Evolutionary conservation across 2,329 filamentous ascomycete species (phyloP).

Genomic region (Pestalotiopsis sp.): DNA sequence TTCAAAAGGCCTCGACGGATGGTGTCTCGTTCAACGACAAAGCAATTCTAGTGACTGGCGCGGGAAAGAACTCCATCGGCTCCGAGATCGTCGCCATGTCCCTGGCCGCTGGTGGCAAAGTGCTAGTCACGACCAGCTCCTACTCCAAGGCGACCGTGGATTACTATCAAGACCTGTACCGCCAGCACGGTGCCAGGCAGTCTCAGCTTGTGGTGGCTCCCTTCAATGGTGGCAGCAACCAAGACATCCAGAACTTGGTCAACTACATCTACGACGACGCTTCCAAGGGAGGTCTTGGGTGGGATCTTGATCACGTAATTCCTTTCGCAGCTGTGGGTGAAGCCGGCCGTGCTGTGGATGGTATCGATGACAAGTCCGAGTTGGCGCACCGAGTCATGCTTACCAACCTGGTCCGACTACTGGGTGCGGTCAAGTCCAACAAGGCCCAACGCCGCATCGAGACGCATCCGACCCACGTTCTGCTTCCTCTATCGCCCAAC

Average conservation of each 20-base stretch:
- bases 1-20: constrained; percentile 2
- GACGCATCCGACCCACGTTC: constrained; percentile 38
- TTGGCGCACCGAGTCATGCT: constrained; percentile 42
- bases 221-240: constrained; percentile 42
- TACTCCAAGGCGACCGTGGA: constrained; percentile 27
- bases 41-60: constrained; percentile 37
- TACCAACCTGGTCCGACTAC: constrained; percentile 38
- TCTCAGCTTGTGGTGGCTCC: constrained; percentile 39
- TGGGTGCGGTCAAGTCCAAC: constrained; percentile 35
- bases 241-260: constrained; percentile 38
- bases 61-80: constrained; percentile 38
- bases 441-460: constrained; percentile 30
- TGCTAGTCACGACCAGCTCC: constrained; percentile 42
- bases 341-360: constrained; percentile 35
- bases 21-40: constrained; percentile 32
- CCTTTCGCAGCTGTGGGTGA: constrained; percentile 46
- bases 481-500: constrained; percentile 46
- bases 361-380: constrained; percentile 35
- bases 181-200: constrained; percentile 30
- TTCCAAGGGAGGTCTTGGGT: constrained; percentile 20
- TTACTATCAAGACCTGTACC: constrained; percentile 38
- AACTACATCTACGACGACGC: constrained; percentile 38
- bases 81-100: constrained; percentile 33
- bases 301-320: constrained; percentile 41
- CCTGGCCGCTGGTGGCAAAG: constrained; percentile 35